Evolutionary conservation across 257 asterid genomes (phyloP), one percentile per base, ranked within the genome.

Genomic region (Nyctanthes arbortristis): DNA sequence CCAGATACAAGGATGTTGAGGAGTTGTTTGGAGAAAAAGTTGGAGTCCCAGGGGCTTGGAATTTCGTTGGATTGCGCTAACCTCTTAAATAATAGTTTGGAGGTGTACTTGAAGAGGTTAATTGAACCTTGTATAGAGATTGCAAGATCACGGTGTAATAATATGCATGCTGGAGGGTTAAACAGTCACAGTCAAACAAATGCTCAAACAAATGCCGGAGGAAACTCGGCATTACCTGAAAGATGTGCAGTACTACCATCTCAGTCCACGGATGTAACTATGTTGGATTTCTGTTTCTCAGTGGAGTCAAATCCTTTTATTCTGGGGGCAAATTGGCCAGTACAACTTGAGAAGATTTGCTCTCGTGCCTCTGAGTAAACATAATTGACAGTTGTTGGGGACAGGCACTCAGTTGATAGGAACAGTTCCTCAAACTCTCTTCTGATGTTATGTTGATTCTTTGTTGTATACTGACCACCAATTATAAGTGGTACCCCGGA

Each of bases 301-400:
- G 76, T 90, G 88, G 93, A 90, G 76, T 78, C 86, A 47, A 85
- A 93, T 70, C 89, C 94, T 22, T 70, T 70, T 57, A 8, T 87
- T 14, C 92, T 90, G 30, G 97, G 98, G 64, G 81, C 69, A 54
- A 85, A 85, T 75, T 89, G 96, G 98, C 79, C 98, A 14, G 20
- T 71, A 33, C 92, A 80, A 40, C 84, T 90, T 5, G 96, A 93
- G 86, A 90, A 83, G 86, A 87, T 93, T 58, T 72, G 82, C 30
- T 47, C 72, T 52, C 60, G 80, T 59, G 81, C 76, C 30, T 70
- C 18, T 36, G 72, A 75, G 63, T 82, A 54, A 77, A 60, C 66
- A 56, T 40, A 22, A 65, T 66, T 31, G 6, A 13, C 25, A 28
- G n/a, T n/a, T n/a, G n/a, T 58, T 11, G 79, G 37, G 20, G 22